A percentile compares a stretch with the other conserved stretches of the same genome.
Conservation (phyloP, 805 yeast genomes). For the Cyberlindnera galapagoensis region DNA sequence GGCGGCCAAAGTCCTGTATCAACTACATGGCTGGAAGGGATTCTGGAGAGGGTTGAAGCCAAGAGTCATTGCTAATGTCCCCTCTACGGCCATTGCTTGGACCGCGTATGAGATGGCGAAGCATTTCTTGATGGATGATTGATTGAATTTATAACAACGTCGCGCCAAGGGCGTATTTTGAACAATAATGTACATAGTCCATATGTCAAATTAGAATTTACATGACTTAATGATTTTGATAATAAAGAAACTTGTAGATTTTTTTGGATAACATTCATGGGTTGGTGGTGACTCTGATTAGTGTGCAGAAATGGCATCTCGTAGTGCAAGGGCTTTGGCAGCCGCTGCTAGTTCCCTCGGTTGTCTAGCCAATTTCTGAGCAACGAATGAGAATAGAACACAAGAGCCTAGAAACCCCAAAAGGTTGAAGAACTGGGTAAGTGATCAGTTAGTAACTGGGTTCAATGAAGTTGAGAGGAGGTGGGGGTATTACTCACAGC, state of each 20-base stretch:
- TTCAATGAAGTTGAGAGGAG: too few species aligned
- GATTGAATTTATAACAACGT: too few species aligned
- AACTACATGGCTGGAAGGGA: slow-evolving; percentile 54
- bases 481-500: slow-evolving; percentile 40
- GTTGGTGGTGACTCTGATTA: too few species aligned
- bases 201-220: too few species aligned
- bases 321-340: slow-evolving; percentile 19
- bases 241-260: background rate
- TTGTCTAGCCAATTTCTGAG: slow-evolving; percentile 41
- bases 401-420: slow-evolving; percentile 79
- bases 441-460: background rate
- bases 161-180: too few species aligned
- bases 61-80: slow-evolving; percentile 86
- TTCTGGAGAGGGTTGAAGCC: slow-evolving; percentile 86
- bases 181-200: too few species aligned
- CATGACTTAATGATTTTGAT: background rate
- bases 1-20: slow-evolving; percentile 65
- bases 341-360: slow-evolving; percentile 21
- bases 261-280: too few species aligned
- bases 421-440: slow-evolving; percentile 51
- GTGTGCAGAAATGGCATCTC: slow-evolving; percentile 18
- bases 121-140: slow-evolving; percentile 26
- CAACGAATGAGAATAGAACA: slow-evolving; percentile 72
- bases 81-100: slow-evolving; percentile 96
- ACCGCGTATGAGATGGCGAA: slow-evolving; percentile 97